Evolutionary conservation across 306 rosid species (phyloP), one percentile per base, ranked within the genome.

Genomic region (Begonia fuchsioides): DNA sequence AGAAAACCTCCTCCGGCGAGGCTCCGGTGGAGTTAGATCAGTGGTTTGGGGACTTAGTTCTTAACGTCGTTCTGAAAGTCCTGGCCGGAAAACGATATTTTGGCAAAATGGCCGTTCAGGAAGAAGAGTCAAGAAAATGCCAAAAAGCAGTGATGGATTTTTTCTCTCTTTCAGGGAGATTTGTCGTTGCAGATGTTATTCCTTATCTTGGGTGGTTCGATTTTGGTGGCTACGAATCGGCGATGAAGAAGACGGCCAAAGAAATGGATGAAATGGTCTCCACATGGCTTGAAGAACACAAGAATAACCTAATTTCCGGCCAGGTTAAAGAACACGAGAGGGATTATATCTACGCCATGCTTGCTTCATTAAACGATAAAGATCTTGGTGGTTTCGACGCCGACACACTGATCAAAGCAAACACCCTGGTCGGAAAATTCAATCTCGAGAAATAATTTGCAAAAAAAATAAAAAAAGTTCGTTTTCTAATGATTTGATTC

Each of bases 311-410:
- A 47, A 15, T 41, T 12, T 6, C 17, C 2, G 50, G 39, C 39
- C 48, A 39, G 32, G 17, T 1, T 11, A 14, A 38, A 17, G 14
- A 14, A 9, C 49, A 13, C 7, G 57, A 65, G 3, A 62, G 49
- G 10, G 86, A 81, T 32, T 72, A 77, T 54, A 69, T 81, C 45
- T 69, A 69, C 40, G 61, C 62, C 0, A 41, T 76, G 66, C n/a
- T 71, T 38, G 38, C 53, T 0, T 43, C 47, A 1, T 53, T 60
- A 38, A 20, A 62, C 0, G 50, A 44, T 2, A 47, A 20, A 2
- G 59, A 53, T n/a, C 45, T 73, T 43, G 69, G 50, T 1, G 71
- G 64, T 39, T 50, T 50, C 12, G 68, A 72, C 10, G 54, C 47
- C 12, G 76, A 76, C 17, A 66, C 71, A 2, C 57, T 76, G 44